Conservation (phyloP, 1,284 basidiomycete species). For the Sphaerobolus stellatus region DNA sequence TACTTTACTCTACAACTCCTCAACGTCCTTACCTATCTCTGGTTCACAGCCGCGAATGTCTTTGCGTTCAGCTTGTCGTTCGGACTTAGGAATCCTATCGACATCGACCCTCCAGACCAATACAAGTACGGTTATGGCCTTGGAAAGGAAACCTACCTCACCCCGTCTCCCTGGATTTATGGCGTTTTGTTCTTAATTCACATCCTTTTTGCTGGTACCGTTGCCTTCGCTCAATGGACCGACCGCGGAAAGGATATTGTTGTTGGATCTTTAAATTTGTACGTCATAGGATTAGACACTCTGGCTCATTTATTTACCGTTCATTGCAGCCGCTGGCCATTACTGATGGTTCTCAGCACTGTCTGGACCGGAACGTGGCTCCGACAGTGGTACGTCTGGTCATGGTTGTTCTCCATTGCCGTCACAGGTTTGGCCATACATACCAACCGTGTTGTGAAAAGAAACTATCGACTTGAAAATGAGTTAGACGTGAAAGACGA, state of each 20-base stretch:
- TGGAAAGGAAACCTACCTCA: conserved; percentile 17
- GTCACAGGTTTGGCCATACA: conserved; percentile 15
- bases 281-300: not conserved
- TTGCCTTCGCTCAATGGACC: conserved; percentile 18
- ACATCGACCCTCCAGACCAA: conserved; percentile 14
- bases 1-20: conserved; percentile 14
- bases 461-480: conserved; percentile 13
- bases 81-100: conserved; percentile 11
- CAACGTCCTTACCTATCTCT: conserved; percentile 18
- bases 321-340: conserved; percentile 15
- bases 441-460: conserved; percentile 16
- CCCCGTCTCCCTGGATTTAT: conserved; percentile 18
- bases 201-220: conserved; percentile 18
- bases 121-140: conserved; percentile 19
- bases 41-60: conserved; percentile 21
- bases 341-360: conserved; percentile 17
- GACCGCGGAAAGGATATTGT: conserved; percentile 20
- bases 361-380: conserved; percentile 20
- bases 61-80: conserved; percentile 18
- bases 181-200: conserved; percentile 16
- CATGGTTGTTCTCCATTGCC: conserved; percentile 16
- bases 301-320: not conserved
- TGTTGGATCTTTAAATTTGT: conserved; percentile 12
- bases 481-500: conserved; percentile 18
- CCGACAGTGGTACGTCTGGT: conserved; percentile 15